Evolutionary conservation across 192 early-diverging fungal species (phyloP).

Genomic region (Gigaspora rosea): DNA sequence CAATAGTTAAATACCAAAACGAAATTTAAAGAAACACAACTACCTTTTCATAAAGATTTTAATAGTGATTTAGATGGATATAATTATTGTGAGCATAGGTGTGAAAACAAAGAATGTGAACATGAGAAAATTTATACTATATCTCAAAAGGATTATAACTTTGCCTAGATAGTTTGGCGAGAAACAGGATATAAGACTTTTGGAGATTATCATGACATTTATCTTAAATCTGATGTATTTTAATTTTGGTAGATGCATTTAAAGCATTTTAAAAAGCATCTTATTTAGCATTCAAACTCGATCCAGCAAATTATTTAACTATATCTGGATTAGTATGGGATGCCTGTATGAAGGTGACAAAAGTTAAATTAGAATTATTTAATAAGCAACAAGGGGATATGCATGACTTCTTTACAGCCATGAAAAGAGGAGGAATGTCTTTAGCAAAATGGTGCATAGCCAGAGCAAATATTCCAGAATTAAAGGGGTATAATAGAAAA

Average conservation of each 20-base stretch:
- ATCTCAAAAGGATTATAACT: background rate
- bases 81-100: conserved; percentile 6
- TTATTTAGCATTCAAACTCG: conserved; percentile 24
- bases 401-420: background rate
- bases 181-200: background rate
- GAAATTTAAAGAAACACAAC: background rate
- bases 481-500: conserved; percentile 1
- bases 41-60: background rate
- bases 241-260: conserved; percentile 20
- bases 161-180: background rate
- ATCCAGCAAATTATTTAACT: conserved; percentile 30
- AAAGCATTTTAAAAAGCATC: conserved; percentile 21
- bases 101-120: conserved; percentile 22
- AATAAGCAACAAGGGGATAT: conserved; percentile 19
- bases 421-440: conserved; percentile 15
- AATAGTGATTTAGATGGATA: background rate
- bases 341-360: background rate
- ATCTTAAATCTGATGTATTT: conserved; percentile 22
- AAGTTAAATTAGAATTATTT: conserved; percentile 21
- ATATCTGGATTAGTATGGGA: conserved; percentile 7
- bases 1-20: background rate
- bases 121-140: conserved; percentile 21
- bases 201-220: conserved; percentile 20
- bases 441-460: conserved; percentile 1
- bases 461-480: conserved; percentile 6